These are phyloP conservation scores for Delitschia confertaspora DNA, from an alignment of 495 filamentous ascomycete species.

Conservation along the genomic window DNA sequence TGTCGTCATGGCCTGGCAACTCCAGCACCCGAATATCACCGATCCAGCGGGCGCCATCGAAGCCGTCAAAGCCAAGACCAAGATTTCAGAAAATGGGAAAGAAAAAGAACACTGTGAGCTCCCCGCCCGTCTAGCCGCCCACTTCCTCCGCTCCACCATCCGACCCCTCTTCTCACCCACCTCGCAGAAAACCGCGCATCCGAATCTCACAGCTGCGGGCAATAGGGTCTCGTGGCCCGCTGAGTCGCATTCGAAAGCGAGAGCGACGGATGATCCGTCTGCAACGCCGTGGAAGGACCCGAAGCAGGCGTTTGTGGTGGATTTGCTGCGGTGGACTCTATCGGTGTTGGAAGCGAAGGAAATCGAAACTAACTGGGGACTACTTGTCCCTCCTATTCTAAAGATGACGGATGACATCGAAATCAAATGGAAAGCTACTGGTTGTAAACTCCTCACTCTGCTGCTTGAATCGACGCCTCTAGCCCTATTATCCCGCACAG, in stretches of 20 bases:
- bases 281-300: conserved; percentile 70
- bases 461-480: conserved; percentile 48
- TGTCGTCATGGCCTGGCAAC: conserved; percentile 71
- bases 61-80: conserved; percentile 30
- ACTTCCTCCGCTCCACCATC: conserved; percentile 38
- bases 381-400: conserved; percentile 78
- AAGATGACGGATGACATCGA: conserved; percentile 65
- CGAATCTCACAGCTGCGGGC: conserved; percentile 23
- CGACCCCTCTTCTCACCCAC: conserved; percentile 34
- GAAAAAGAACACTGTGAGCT: conserved; percentile 34
- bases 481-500: conserved; percentile 57
- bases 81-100: too few species aligned
- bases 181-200: conserved; percentile 21
- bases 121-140: conserved; percentile 29
- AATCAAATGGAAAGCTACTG: conserved; percentile 47
- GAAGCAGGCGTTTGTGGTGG: conserved; percentile 48
- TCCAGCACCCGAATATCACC: conserved; percentile 59
- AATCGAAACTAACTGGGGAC: conserved; percentile 52
- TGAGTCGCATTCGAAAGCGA: background rate
- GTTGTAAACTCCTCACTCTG: conserved; percentile 49
- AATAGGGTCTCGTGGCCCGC: conserved; percentile 34
- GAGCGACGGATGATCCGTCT: conserved; percentile 39
- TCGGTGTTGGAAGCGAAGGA: conserved; percentile 35
- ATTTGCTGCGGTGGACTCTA: conserved; percentile 60
- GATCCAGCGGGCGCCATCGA: conserved; percentile 57